Evolutionary conservation across 2,329 filamentous ascomycete genomes (phyloP).

Genomic region (Penicillium nordicum): DNA sequence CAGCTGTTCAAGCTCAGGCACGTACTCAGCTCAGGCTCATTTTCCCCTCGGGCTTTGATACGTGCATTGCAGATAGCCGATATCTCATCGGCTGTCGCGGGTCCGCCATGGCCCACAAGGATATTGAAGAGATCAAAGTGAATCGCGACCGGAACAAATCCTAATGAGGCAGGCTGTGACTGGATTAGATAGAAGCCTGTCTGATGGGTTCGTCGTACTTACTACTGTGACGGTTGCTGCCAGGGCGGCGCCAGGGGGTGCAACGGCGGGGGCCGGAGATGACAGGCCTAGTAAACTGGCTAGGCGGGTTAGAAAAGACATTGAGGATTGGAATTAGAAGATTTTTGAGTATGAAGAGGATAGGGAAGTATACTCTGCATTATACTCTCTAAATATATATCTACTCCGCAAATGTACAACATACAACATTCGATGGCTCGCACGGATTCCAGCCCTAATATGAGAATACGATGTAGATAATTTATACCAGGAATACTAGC

Average conservation of each 20-base stretch:
- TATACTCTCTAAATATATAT: not conserved
- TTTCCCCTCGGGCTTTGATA: conserved; percentile 6
- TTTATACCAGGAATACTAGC: not conserved
- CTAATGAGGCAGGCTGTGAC: conserved; percentile 33
- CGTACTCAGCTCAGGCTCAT: conserved; percentile 25
- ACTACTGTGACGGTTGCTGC: conserved; percentile 29
- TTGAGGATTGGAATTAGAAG: not conserved
- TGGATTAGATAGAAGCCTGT: not conserved
- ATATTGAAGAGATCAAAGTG: conserved; percentile 35
- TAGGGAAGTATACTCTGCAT: not conserved
- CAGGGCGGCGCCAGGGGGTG: conserved; percentile 24
- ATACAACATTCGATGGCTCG: not conserved
- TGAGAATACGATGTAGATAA: not conserved
- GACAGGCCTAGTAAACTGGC: conserved; percentile 13
- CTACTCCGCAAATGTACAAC: not conserved
- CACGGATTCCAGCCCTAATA: not conserved
- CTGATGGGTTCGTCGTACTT: conserved; percentile 4
- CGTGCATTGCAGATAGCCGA: conserved; percentile 21
- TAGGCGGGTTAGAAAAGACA: conserved; percentile 20
- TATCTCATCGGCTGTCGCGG: conserved; percentile 29
- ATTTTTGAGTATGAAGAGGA: not conserved
- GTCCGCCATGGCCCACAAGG: conserved; percentile 24
- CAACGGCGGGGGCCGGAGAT: conserved; percentile 4
- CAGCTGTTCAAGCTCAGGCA: not conserved
- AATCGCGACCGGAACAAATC: conserved; percentile 38